Conservation (phyloP, 108 stramenopile genomes). For the Skeletonema marinoi region DNA sequence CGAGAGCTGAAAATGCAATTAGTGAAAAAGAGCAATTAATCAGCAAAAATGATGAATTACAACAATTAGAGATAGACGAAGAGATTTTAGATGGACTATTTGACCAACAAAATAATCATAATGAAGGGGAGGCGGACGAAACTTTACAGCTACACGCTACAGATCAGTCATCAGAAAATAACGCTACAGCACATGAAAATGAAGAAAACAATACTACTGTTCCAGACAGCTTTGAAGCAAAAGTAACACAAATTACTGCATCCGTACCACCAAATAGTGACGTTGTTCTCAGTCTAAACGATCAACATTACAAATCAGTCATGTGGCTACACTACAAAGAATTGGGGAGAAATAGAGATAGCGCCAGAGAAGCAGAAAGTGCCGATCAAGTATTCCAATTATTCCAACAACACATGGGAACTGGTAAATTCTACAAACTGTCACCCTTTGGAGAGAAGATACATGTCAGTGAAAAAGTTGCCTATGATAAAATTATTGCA, state of each 20-base stretch:
- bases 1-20: neutral
- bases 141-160: neutral
- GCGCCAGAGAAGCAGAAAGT: constrained; percentile 12
- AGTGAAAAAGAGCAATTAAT: neutral
- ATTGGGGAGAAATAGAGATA: constrained; percentile 18
- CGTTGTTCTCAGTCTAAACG: constrained; percentile 15
- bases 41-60: neutral
- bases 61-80: neutral
- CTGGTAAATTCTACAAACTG: constrained; percentile 15
- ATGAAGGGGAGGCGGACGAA: neutral
- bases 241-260: neutral
- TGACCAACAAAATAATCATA: neutral
- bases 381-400: constrained; percentile 21
- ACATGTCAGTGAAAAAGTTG: neutral
- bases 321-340: constrained; percentile 20
- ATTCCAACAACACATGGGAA: constrained; percentile 16
- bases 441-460: constrained; percentile 2
- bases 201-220: neutral
- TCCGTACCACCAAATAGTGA: neutral
- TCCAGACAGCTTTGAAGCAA: neutral
- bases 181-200: neutral
- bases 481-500: constrained; percentile 5
- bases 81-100: neutral
- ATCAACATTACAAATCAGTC: constrained; percentile 19
- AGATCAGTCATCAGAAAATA: neutral